These are phyloP conservation scores for Pichia sp. DNA, from an alignment of 1,139 yeast species.

Conservation along the genomic window DNA sequence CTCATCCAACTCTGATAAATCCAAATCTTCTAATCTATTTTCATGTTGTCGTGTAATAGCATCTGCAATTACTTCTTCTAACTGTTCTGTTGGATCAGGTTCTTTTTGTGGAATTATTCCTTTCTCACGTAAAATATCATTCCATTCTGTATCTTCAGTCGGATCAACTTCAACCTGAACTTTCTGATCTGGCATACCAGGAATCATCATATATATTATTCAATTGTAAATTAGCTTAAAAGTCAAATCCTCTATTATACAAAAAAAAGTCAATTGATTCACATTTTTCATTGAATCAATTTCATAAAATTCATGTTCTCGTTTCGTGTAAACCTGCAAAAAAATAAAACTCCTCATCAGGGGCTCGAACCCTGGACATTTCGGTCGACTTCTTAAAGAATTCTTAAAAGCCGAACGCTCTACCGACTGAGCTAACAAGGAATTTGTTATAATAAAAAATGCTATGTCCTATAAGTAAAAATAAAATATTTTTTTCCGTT, in stretches of 20 bases:
- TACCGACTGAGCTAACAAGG: conserved; percentile 40
- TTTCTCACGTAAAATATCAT: conserved; percentile 81
- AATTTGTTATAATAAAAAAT: neutral
- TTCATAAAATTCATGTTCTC: neutral
- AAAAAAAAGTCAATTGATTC: no score
- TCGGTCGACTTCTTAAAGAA: conserved; percentile 18
- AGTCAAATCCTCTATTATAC: no score
- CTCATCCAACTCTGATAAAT: conserved; percentile 73
- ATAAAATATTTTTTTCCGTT: no score
- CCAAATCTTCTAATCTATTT: conserved; percentile 66
- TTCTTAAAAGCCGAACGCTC: conserved; percentile 45
- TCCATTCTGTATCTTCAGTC: conserved; percentile 97
- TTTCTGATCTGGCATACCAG: conserved; percentile 29
- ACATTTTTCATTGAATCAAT: no score
- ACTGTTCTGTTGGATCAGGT: conserved; percentile 78
- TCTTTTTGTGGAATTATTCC: conserved; percentile 92
- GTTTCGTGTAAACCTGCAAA: neutral
- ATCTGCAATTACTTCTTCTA: conserved; percentile 83
- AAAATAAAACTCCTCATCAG: conserved; percentile 15
- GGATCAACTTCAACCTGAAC: conserved; percentile 89
- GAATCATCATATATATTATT: conserved; percentile 6
- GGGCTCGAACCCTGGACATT: conserved; percentile 23
- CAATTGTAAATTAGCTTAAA: no score
- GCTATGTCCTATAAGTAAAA: no score
- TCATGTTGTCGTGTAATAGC: conserved; percentile 73